A percentile compares a stretch with the other conserved stretches of the same genome.
Conservation (phyloP, 768 basidiomycete genomes). For the Lactarius evosmus region DNA sequence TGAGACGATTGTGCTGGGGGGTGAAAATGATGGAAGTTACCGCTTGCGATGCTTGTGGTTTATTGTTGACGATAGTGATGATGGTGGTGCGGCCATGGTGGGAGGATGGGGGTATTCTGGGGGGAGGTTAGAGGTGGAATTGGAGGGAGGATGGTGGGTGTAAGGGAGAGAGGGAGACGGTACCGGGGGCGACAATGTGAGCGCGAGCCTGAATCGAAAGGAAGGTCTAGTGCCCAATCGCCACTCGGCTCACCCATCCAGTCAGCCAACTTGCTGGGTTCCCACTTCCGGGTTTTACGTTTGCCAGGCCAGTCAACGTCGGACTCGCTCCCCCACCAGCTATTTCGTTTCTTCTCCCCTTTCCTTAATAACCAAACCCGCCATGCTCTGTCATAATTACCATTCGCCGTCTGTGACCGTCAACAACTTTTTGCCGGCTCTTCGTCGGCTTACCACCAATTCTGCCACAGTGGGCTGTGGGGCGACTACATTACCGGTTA, state of each 20-base stretch:
- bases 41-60: conserved; percentile 24
- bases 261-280: conserved; percentile 24
- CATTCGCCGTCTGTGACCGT: background rate
- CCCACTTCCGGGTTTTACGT: conserved; percentile 21
- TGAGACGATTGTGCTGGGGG: conserved; percentile 16
- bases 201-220: conserved; percentile 23
- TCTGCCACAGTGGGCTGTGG: background rate
- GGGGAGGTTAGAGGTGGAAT: background rate
- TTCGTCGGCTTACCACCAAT: conserved; percentile 20
- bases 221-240: conserved; percentile 24
- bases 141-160: conserved; percentile 23
- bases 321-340: background rate
- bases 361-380: background rate
- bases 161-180: conserved; percentile 17
- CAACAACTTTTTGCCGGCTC: conserved; percentile 5
- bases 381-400: background rate
- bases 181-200: conserved; percentile 22
- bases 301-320: conserved; percentile 2
- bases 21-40: conserved; percentile 19
- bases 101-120: conserved; percentile 12
- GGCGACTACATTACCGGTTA: conserved; percentile 10
- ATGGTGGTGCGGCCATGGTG: background rate
- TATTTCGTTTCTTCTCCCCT: background rate
- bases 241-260: conserved; percentile 21
- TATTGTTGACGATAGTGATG: conserved; percentile 12